A percentile compares a stretch with the other conserved stretches of the same genome.
Conservation (phyloP, 1,139 yeast genomes). For the Diutina catenulata region DNA sequence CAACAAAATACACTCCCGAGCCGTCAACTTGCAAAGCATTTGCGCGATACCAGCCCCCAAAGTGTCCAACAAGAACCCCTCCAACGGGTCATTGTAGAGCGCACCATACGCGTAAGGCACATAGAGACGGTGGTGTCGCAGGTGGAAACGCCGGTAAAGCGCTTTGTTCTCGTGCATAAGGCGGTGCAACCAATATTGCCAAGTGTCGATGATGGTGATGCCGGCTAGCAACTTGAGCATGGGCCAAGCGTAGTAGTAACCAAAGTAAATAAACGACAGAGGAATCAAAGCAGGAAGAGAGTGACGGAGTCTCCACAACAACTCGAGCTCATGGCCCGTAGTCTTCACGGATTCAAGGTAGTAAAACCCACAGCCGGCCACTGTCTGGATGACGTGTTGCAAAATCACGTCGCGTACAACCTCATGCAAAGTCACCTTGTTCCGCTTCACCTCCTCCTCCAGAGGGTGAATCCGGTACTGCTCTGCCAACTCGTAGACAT, state of each 20-base stretch:
- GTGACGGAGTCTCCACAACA: constrained; percentile 50
- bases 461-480: constrained; percentile 84
- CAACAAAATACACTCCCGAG: constrained; percentile 64
- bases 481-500: constrained; percentile 63
- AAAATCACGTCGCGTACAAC: constrained; percentile 73
- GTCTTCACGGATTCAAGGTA: constrained; percentile 48
- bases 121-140: constrained; percentile 86
- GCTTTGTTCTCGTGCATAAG: constrained; percentile 74
- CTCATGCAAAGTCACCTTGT: constrained; percentile 56
- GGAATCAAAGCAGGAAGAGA: constrained; percentile 30
- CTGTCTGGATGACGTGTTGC: constrained; percentile 76
- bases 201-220: constrained; percentile 70
- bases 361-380: constrained; percentile 47
- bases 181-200: constrained; percentile 91
- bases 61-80: constrained; percentile 87
- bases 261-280: constrained; percentile 28
- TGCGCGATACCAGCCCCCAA: constrained; percentile 83
- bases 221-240: constrained; percentile 45
- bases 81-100: constrained; percentile 83
- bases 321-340: constrained; percentile 63
- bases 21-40: constrained; percentile 47
- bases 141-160: constrained; percentile 73
- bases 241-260: constrained; percentile 54
- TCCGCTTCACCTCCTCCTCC: constrained; percentile 66
- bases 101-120: constrained; percentile 98